phyloP scores from a whole-genome alignment of 495 filamentous ascomycete species.

The Aspergillus avenaceus region DNA sequence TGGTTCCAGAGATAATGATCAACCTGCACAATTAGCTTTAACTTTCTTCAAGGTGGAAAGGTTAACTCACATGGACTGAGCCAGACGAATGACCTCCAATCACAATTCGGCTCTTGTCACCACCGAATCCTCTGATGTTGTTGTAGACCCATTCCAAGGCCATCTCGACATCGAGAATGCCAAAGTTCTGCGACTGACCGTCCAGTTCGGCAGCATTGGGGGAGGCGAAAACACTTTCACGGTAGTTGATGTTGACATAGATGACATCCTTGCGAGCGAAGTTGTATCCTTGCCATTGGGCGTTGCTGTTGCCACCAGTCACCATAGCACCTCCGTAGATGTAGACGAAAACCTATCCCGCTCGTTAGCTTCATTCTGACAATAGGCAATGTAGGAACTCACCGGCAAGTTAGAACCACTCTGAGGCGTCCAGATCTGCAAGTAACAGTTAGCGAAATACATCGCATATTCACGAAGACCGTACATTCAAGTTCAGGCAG shows the following conservation, averaged over 20 bases:
- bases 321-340: slow-evolving; percentile 27
- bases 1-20: slow-evolving; percentile 28
- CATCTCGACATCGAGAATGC: slow-evolving; percentile 23
- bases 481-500: slow-evolving; percentile 26
- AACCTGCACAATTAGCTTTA: slow-evolving; percentile 1
- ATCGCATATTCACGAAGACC: background rate
- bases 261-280: slow-evolving; percentile 27
- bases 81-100: slow-evolving; percentile 24
- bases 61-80: slow-evolving; percentile 14
- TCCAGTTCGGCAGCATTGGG: slow-evolving; percentile 22
- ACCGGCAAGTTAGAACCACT: slow-evolving; percentile 14
- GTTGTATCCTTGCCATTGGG: slow-evolving; percentile 23
- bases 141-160: slow-evolving; percentile 22
- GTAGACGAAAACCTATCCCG: slow-evolving; percentile 18
- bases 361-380: background rate
- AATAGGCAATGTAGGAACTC: background rate
- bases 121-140: slow-evolving; percentile 24
- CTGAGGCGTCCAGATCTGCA: slow-evolving; percentile 13
- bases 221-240: slow-evolving; percentile 22
- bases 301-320: slow-evolving; percentile 21
- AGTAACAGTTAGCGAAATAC: background rate
- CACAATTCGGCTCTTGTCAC: slow-evolving; percentile 22
- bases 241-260: slow-evolving; percentile 29
- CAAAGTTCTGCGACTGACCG: slow-evolving; percentile 25
- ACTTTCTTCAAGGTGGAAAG: too few species aligned